Conservation (phyloP, 495 filamentous ascomycete species). For the Diplogelasinospora grovesii region DNA sequence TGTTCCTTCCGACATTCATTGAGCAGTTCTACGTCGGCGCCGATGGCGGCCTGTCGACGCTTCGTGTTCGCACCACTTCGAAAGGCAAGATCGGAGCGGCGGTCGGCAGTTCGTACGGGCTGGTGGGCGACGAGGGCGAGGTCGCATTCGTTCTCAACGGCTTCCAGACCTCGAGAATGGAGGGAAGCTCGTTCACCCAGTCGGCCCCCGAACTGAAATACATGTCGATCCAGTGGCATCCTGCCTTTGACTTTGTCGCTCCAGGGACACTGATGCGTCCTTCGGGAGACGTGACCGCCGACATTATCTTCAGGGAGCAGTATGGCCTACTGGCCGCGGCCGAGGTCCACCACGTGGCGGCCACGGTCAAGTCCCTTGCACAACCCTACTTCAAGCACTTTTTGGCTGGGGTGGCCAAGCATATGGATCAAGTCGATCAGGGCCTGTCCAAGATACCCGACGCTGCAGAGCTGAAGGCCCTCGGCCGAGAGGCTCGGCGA, state of each 20-base stretch:
- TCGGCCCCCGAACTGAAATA: slow-evolving; percentile 5
- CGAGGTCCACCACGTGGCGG: too few species aligned
- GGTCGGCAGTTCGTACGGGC: too few species aligned
- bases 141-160: not conserved
- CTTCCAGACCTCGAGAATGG: too few species aligned
- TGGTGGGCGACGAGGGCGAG: slow-evolving; percentile 14
- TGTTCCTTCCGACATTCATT: slow-evolving; percentile 30
- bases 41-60: slow-evolving; percentile 14
- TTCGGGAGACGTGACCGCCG: too few species aligned
- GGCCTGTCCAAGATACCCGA: slow-evolving; percentile 16
- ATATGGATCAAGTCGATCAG: slow-evolving; percentile 5
- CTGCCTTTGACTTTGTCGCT: slow-evolving; percentile 29
- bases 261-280: slow-evolving; percentile 20
- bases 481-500: slow-evolving; percentile 3
- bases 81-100: too few species aligned
- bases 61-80: slow-evolving; percentile 21
- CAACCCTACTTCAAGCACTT: too few species aligned
- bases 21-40: slow-evolving; percentile 29
- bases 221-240: slow-evolving; percentile 30
- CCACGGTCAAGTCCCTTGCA: too few species aligned
- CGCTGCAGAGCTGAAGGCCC: slow-evolving; percentile 4
- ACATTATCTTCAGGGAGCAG: too few species aligned
- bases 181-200: too few species aligned
- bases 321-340: too few species aligned
- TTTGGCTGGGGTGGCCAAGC: too few species aligned